Percentiles rank a stretch among this genome's conserved stretches.
These are phyloP conservation scores for Saccharomycopsis sp. DNA, from an alignment of 805 yeast genomes.

Conservation along the genomic window DNA sequence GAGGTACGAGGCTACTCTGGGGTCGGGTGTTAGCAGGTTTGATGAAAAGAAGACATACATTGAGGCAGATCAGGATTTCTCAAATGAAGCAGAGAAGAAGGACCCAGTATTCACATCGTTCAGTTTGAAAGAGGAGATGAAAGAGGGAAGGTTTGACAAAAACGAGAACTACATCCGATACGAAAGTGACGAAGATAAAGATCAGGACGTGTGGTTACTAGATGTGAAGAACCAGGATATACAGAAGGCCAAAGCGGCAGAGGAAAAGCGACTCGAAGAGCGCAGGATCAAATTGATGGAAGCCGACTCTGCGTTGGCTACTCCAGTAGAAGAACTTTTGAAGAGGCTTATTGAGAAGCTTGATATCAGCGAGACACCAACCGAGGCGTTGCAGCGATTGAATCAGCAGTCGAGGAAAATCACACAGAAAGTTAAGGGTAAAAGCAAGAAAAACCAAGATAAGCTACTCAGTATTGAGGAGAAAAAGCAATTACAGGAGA, in stretches of 20 bases:
- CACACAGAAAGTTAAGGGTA: slow-evolving; percentile 20
- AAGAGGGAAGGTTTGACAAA: slow-evolving; percentile 53
- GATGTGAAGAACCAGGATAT: slow-evolving; percentile 33
- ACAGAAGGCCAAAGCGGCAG: slow-evolving; percentile 31
- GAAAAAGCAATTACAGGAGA: slow-evolving; percentile 19
- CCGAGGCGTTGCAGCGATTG: slow-evolving; percentile 46
- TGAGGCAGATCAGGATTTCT: slow-evolving; percentile 22
- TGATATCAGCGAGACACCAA: slow-evolving; percentile 53
- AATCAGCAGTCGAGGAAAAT: slow-evolving; percentile 24
- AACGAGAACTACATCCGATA: slow-evolving; percentile 51
- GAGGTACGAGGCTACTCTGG: background rate
- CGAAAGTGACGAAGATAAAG: slow-evolving; percentile 31
- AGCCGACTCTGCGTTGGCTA: background rate
- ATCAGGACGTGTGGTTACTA: slow-evolving; percentile 36
- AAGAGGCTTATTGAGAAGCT: slow-evolving; percentile 35
- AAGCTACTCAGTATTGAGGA: slow-evolving; percentile 19
- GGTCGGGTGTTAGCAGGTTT: background rate
- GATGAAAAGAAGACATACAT: slow-evolving; percentile 6
- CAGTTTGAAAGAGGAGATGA: slow-evolving; percentile 47
- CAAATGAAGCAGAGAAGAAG: slow-evolving; percentile 24
- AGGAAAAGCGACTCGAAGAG: slow-evolving; percentile 20
- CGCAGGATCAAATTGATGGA: background rate
- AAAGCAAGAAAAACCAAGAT: background rate
- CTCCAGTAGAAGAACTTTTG: slow-evolving; percentile 25
- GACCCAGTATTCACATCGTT: slow-evolving; percentile 57